Base-by-base conservation (phyloP, 306 rosid species). In the Hippophae rhamnoides region DNA sequence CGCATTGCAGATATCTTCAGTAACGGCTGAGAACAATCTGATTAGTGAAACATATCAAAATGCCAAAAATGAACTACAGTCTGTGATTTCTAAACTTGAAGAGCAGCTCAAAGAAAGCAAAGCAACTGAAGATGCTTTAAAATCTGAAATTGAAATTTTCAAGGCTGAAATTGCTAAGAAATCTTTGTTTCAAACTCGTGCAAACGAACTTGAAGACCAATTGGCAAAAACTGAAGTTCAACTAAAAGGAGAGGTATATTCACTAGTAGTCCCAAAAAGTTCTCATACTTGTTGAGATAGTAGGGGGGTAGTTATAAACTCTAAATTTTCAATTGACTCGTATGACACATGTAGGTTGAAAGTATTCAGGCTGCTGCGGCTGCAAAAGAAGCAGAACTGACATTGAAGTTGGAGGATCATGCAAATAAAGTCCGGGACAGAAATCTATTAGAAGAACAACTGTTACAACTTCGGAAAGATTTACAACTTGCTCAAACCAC, bases 1-100 rank as follows among this genome's bases (percentile, higher is more conserved):
- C 54, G 62, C 67, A 61, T 64, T 55, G 64, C 85, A 93, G 99
- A 82, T 88, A 61, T 79, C 90, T 71, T 80, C 95, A 31, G 62
- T 72, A 66, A 67, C 68, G 58, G 94, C 86, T 50, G 99, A 93
- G 82, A 93, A 84, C 75, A 74, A 79, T 77, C 64, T 85, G 66
- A 83, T 92, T 47, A 83, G 74, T 57, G 95, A 85, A 69, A 75
- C 89, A 42, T 65, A 78, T 75, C 89, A 83, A 69, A 80, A 68
- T 57, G 54, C 81, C 62, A 87, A 83, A 71, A 83, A 79, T 67
- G 93, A 92, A 67, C 87, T 83, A 25, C 87, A 85, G 64, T 74
- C 85, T 12, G 42, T 71, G 67, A 83, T 85, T 64, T 61, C 56
- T 47, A 79, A 74, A 63, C 92, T 83, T 14, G 96, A 92, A 85